Base-by-base conservation (phyloP, 306 rosid species). In the Parietaria judaica region DNA sequence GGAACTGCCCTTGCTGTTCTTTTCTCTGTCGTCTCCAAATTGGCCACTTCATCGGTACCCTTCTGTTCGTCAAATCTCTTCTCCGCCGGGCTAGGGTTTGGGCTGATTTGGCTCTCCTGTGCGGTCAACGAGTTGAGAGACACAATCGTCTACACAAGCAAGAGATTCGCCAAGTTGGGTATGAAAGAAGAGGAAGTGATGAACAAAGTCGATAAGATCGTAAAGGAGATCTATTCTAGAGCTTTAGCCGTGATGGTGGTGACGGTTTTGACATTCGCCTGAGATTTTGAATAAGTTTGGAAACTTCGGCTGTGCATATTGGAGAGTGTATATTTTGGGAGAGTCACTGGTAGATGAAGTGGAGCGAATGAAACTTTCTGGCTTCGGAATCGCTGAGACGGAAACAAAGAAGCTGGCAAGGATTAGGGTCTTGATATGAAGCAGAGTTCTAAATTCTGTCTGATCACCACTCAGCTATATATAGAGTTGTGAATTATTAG, bases 1-100 rank as follows among this genome's bases (percentile, higher is more conserved):
- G 98, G 98, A 67, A 83, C 96, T 4, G 96, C 95, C 45, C 51
- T 91, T 15, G 92, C 89, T 3, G 82, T 91, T 51, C 79, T 91
- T 47, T 70, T 91, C 77, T 80, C 91, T 17, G 84, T 87, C 3
- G 43, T 75, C 61, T 71, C 70, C 58, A 77, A 85, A 49, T 50
- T 83, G 47, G 83, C 87, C 59, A 76, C 74, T 44, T 90, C 87
- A 58, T 85, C 83, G 58, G 74, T 67, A 38, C 75, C 82, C 57
- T 54, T 91, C 16, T 76, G 84, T 74, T 62, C 84, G n/a, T 74
- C 86, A 8, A 78, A 65, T 64, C 63, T 91, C 72, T 66, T 78
- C 65, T 75, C 60, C 63, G 72, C 89, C 0, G 95, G 95, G 15
- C 74, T 91, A 17, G 96, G 92, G 6, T 44, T 85, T 9, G 96